These are phyloP conservation scores for Phytophthora pistaciae DNA, from an alignment of 352 stramenopile genomes.

Conservation along the genomic window DNA sequence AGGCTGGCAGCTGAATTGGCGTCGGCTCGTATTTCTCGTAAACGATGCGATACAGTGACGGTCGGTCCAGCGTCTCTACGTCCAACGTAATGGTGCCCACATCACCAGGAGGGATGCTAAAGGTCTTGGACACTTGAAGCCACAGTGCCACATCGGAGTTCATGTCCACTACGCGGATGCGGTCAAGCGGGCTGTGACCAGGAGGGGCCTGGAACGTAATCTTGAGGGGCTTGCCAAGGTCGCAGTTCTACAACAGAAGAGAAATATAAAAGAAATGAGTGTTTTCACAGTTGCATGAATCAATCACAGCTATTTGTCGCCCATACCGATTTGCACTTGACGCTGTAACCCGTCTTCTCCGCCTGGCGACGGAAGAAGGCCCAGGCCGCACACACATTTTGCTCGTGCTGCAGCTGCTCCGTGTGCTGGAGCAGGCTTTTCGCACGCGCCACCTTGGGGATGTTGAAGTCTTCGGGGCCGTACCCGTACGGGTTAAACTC, in stretches of 20 bases:
- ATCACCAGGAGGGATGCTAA: conserved; percentile 78
- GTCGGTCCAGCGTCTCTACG: conserved; percentile 78
- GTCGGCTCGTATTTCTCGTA: conserved; percentile 90
- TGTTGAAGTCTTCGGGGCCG: conserved; percentile 85
- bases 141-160: conserved; percentile 82
- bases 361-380: conserved; percentile 82
- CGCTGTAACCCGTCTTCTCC: conserved; percentile 65
- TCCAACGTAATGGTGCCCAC: conserved; percentile 87
- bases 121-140: conserved; percentile 89
- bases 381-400: conserved; percentile 81
- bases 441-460: conserved; percentile 80
- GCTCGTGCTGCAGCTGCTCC: conserved; percentile 85
- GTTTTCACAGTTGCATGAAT: background rate
- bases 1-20: conserved; percentile 58
- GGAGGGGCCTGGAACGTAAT: conserved; percentile 79
- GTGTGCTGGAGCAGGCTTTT: conserved; percentile 90
- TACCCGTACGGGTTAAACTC: conserved; percentile 90
- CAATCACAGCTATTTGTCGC: background rate
- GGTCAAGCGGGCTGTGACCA: conserved; percentile 78
- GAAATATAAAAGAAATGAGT: conserved; percentile 16
- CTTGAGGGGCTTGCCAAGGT: conserved; percentile 82
- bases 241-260: conserved; percentile 61
- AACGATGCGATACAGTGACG: conserved; percentile 87
- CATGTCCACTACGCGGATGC: conserved; percentile 89
- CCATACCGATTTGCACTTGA: conserved; percentile 81